These are phyloP conservation scores for Turritis glabra DNA, from an alignment of 345 rosid genomes.

Conservation along the genomic window DNA sequence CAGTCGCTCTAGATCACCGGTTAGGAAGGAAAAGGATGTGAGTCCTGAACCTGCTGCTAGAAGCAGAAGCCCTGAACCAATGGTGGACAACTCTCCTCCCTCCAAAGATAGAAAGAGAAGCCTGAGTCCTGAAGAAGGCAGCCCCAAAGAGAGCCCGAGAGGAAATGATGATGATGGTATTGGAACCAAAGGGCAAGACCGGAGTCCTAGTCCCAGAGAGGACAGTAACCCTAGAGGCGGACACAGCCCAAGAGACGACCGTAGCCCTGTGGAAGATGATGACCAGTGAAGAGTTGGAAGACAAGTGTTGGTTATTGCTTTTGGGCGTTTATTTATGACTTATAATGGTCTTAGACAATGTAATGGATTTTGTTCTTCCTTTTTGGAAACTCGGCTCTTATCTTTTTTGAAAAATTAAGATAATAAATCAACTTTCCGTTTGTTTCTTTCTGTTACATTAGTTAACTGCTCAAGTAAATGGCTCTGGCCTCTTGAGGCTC, in stretches of 20 bases:
- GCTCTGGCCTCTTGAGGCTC: background rate
- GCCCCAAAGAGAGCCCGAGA: conserved; percentile 52
- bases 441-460: background rate
- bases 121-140: conserved; percentile 50
- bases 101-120: conserved; percentile 60
- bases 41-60: conserved; percentile 50
- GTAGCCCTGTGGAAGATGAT: conserved; percentile 23
- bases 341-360: conserved; percentile 8
- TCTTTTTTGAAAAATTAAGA: background rate
- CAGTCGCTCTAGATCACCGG: conserved; percentile 77
- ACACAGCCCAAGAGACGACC: conserved; percentile 23
- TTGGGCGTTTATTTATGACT: background rate
- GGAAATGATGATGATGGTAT: conserved; percentile 18
- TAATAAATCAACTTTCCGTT: background rate
- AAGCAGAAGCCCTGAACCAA: conserved; percentile 43
- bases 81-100: conserved; percentile 37
- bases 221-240: conserved; percentile 7
- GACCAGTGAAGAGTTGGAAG: conserved; percentile 17
- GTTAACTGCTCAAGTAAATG: background rate
- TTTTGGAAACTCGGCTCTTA: background rate
- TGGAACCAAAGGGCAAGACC: conserved; percentile 52
- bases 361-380: background rate
- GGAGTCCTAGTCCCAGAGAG: conserved; percentile 28
- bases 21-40: conserved; percentile 59
- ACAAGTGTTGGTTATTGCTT: background rate